phyloP scores from a whole-genome alignment of 2,329 filamentous ascomycete species.

The Didymella lethalis region DNA sequence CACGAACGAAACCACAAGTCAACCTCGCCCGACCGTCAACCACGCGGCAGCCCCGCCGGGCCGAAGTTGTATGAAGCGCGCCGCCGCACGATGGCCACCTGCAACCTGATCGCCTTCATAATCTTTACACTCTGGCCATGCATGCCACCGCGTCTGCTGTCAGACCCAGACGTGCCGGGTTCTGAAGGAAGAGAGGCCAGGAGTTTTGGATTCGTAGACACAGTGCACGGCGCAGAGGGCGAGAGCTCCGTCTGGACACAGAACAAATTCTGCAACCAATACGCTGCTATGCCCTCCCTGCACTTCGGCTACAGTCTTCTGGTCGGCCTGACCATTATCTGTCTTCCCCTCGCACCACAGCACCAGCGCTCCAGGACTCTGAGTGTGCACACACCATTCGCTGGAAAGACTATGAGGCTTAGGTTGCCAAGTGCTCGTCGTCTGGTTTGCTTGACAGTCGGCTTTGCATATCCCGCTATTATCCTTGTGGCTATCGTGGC shows the following conservation, averaged over 20 bases:
- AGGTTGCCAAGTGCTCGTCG: constrained; percentile 61
- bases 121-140: constrained; percentile 68
- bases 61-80: constrained; percentile 64
- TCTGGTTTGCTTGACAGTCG: constrained; percentile 58
- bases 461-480: constrained; percentile 68
- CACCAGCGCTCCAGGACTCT: constrained; percentile 55
- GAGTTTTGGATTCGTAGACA: constrained; percentile 67
- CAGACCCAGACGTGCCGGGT: constrained; percentile 62
- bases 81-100: constrained; percentile 64
- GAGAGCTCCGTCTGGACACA: constrained; percentile 75
- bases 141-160: constrained; percentile 67
- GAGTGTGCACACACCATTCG: constrained; percentile 41
- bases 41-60: constrained; percentile 54
- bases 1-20: constrained; percentile 49
- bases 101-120: constrained; percentile 67
- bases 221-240: constrained; percentile 64
- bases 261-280: constrained; percentile 78
- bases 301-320: constrained; percentile 80
- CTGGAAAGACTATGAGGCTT: constrained; percentile 42
- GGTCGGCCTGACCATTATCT: constrained; percentile 73
- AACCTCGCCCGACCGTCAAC: constrained; percentile 13
- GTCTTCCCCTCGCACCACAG: constrained; percentile 67
- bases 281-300: constrained; percentile 78
- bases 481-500: constrained; percentile 74
- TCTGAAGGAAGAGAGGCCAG: constrained; percentile 65